Evolutionary conservation across 768 basidiomycete species (phyloP).

Genomic region (Suillus subalutaceus): DNA sequence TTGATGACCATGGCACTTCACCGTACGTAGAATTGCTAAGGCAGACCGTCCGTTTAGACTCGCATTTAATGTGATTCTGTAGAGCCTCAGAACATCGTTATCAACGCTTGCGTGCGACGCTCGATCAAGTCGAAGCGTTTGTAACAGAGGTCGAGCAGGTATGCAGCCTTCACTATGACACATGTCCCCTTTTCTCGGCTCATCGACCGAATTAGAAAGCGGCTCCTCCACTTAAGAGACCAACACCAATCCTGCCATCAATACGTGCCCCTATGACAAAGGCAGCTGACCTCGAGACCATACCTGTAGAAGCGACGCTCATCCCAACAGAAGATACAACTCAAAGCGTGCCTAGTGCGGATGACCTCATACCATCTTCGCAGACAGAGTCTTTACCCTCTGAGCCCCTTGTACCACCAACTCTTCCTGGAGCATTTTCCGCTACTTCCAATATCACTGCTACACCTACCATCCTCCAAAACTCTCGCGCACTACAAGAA

Average conservation of each 20-base stretch:
- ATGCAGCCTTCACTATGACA: neutral
- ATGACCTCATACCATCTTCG: conserved; percentile 45
- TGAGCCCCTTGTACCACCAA: conserved; percentile 19
- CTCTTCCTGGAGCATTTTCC: conserved; percentile 26
- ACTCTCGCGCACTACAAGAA: conserved; percentile 68
- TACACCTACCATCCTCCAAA: conserved; percentile 47
- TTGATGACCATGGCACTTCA: conserved; percentile 45
- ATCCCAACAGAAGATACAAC: conserved; percentile 26
- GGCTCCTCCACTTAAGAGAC: conserved; percentile 42
- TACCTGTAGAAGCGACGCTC: conserved; percentile 22
- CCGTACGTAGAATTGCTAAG: conserved; percentile 38
- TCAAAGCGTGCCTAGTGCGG: conserved; percentile 16
- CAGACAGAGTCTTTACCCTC: conserved; percentile 20
- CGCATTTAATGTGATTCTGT: conserved; percentile 12
- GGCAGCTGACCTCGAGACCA: conserved; percentile 10
- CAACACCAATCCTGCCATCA: conserved; percentile 53
- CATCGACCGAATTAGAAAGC: conserved; percentile 37
- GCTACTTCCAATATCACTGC: conserved; percentile 38
- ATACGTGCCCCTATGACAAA: conserved; percentile 47
- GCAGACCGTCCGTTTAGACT: conserved; percentile 5
- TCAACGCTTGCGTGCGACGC: conserved; percentile 47
- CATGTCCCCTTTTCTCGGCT: neutral
- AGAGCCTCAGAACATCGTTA: conserved; percentile 49
- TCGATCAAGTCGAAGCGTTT: conserved; percentile 58
- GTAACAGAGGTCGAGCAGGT: conserved; percentile 60